phyloP scores from a whole-genome alignment of 176 grass and related monocot genomes.

The Aegilops speltoides region DNA sequence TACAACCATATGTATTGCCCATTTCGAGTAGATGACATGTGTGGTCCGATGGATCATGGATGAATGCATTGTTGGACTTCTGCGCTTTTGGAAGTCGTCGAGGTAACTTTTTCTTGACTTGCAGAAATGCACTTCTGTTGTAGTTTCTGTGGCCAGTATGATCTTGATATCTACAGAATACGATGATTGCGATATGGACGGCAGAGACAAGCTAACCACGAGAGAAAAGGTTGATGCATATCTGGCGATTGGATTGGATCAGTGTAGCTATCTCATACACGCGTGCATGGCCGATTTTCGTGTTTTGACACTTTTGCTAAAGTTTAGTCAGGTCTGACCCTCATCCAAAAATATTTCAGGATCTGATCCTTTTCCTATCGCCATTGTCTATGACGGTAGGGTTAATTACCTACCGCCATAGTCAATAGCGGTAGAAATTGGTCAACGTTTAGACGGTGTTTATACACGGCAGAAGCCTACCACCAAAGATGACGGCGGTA shows the following conservation, averaged over 20 bases:
- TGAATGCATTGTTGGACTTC: neutral
- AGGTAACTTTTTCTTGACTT: conserved; percentile 12
- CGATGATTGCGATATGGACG: conserved; percentile 2
- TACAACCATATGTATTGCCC: too few relatives aligned
- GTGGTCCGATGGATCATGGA: neutral
- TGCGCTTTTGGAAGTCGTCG: conserved; percentile 16
- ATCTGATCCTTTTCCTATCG: too few relatives aligned
- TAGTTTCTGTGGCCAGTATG: neutral
- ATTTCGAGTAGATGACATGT: neutral
- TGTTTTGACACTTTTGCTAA: too few relatives aligned
- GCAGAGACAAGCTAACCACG: neutral
- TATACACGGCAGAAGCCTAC: too few relatives aligned
- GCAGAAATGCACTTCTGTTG: neutral
- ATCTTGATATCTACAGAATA: neutral
- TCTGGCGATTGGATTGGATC: neutral
- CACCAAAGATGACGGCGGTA: too few relatives aligned
- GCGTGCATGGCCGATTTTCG: too few relatives aligned
- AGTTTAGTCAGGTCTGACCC: too few relatives aligned
- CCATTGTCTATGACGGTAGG: too few relatives aligned
- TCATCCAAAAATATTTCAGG: too few relatives aligned
- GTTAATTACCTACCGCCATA: too few relatives aligned
- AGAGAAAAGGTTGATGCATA: neutral
- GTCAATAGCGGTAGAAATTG: too few relatives aligned
- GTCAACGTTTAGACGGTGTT: too few relatives aligned
- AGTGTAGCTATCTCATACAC: neutral